Conservation (phyloP, 164 flowering plant species). For the Vitis riparia region DNA sequence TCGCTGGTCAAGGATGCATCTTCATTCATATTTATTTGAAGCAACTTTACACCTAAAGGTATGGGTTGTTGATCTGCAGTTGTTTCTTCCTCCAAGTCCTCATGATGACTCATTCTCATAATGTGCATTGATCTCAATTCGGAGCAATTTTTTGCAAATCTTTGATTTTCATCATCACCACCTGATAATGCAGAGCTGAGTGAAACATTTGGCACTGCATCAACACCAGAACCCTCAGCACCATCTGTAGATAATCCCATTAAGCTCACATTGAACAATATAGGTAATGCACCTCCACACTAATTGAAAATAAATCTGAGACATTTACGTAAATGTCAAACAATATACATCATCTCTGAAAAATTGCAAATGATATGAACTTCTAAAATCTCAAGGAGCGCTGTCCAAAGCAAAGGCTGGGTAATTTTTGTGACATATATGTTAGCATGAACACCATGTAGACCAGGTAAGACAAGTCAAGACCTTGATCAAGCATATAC, state of each 20-base stretch:
- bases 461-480: too few species aligned
- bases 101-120: constrained; percentile 20
- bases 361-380: too few species aligned
- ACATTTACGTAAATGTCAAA: too few species aligned
- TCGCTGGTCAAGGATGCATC: constrained; percentile 30
- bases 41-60: constrained; percentile 25
- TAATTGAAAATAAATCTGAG: background rate
- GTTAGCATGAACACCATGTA: too few species aligned
- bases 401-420: too few species aligned
- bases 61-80: constrained; percentile 20
- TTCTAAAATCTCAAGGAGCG: too few species aligned
- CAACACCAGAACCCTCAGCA: constrained; percentile 18
- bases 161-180: constrained; percentile 27
- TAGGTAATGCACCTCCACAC: background rate
- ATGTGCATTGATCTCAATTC: constrained; percentile 22
- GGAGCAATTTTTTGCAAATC: constrained; percentile 17
- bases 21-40: constrained; percentile 30
- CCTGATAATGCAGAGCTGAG: constrained; percentile 32
- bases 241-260: constrained; percentile 13
- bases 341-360: too few species aligned
- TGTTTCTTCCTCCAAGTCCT: constrained; percentile 28
- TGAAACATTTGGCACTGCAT: constrained; percentile 25
- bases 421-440: too few species aligned
- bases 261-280: background rate
- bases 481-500: too few species aligned